A percentile compares a stretch with the other conserved stretches of the same genome.
Conservation (phyloP, 2,329 filamentous ascomycete genomes). For the Calonectria henricotiae region DNA sequence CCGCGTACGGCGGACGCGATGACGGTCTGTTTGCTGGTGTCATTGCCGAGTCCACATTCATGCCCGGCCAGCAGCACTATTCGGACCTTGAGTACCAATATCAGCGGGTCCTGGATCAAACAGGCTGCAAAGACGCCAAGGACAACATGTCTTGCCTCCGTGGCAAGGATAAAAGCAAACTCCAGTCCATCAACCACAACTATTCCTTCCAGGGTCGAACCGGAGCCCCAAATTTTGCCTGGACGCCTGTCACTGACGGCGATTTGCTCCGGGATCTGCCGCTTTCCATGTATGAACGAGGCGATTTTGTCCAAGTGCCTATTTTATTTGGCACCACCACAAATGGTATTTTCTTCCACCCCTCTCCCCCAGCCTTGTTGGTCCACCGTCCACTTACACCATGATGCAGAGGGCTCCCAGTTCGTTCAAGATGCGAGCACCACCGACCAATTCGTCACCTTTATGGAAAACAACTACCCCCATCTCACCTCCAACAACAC, state of each 20-base stretch:
- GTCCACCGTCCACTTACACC: constrained; percentile 35
- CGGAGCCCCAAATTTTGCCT: constrained; percentile 64
- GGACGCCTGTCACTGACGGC: constrained; percentile 68
- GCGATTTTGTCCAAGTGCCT: constrained; percentile 63
- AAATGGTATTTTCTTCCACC: constrained; percentile 57
- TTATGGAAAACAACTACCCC: constrained; percentile 67
- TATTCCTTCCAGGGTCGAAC: constrained; percentile 60
- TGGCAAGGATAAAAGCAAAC: constrained; percentile 49
- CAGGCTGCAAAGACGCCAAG: constrained; percentile 56
- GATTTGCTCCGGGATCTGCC: constrained; percentile 63
- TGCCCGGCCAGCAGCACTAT: constrained; percentile 65
- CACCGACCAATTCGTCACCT: constrained; percentile 57
- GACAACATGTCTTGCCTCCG: constrained; percentile 64
- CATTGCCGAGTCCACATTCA: constrained; percentile 67
- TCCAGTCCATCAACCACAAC: constrained; percentile 63
- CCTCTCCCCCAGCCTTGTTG: too few species aligned
- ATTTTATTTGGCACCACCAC: constrained; percentile 64
- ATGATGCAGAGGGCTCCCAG: constrained; percentile 62
- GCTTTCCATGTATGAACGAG: constrained; percentile 59
- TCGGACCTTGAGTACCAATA: constrained; percentile 67
- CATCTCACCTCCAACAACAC: constrained; percentile 58
- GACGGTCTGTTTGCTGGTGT: constrained; percentile 65
- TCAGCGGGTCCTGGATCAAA: constrained; percentile 56
- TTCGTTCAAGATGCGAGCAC: constrained; percentile 62
- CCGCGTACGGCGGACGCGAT: constrained; percentile 64